These are phyloP conservation scores for Capronia coronata DNA, from an alignment of 2,329 filamentous ascomycete species.

Conservation along the genomic window DNA sequence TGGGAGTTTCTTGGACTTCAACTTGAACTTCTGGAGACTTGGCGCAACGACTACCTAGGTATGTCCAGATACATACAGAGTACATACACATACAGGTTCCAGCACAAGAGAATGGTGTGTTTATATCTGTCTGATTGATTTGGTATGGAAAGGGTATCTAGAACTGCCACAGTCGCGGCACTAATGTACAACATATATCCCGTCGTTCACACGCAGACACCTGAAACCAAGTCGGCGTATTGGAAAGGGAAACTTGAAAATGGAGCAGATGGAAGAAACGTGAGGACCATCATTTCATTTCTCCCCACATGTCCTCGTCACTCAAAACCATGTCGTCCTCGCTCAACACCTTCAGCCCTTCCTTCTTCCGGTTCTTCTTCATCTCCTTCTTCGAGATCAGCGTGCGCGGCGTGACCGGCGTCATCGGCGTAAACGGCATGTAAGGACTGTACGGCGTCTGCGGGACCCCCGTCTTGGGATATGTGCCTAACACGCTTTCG, in stretches of 20 bases:
- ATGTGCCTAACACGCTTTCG: slow-evolving; percentile 31
- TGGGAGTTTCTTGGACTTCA: too few relatives aligned
- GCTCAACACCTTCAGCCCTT: slow-evolving; percentile 40
- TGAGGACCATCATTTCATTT: slow-evolving; percentile 10
- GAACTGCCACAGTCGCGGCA: background rate
- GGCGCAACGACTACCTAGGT: too few relatives aligned
- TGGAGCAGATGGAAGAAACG: background rate
- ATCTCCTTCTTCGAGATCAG: slow-evolving; percentile 43
- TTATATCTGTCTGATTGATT: background rate
- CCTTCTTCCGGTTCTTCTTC: slow-evolving; percentile 38
- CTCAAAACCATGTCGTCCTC: slow-evolving; percentile 44
- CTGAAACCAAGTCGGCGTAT: too few relatives aligned
- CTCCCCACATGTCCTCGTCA: slow-evolving; percentile 44
- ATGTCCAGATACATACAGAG: too few relatives aligned
- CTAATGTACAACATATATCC: slow-evolving; percentile 2
- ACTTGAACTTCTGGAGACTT: too few relatives aligned
- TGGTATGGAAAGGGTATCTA: background rate
- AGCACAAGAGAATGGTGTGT: too few relatives aligned
- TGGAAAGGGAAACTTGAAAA: too few relatives aligned
- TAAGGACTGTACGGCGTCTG: slow-evolving; percentile 46
- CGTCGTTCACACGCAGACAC: background rate
- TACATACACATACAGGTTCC: too few relatives aligned
- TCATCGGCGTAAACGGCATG: slow-evolving; percentile 47
- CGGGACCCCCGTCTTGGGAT: slow-evolving; percentile 43
- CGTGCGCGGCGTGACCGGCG: slow-evolving; percentile 38